Evolutionary conservation across 2,329 filamentous ascomycete species (phyloP).

Genomic region (Nothophoma quercina): DNA sequence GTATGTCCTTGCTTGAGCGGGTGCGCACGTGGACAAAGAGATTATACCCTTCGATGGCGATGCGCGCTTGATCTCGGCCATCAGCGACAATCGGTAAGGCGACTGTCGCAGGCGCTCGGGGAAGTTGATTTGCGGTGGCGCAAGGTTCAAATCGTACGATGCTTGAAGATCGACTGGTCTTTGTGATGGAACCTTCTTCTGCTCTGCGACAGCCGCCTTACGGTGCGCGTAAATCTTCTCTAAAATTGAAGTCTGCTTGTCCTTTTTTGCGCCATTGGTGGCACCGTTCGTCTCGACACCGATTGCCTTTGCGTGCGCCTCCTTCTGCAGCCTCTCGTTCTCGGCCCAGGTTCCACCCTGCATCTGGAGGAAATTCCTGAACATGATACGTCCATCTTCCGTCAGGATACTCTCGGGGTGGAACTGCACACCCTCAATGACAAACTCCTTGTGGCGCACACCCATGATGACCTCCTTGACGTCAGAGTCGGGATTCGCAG

Average conservation of each 20-base stretch:
- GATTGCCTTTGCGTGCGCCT: constrained; percentile 45
- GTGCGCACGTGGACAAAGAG: constrained; percentile 84
- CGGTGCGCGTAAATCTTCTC: constrained; percentile 89
- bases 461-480: constrained; percentile 93
- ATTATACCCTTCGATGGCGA: constrained; percentile 97
- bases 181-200: constrained; percentile 86
- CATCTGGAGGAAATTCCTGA: constrained; percentile 89
- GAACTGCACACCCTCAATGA: constrained; percentile 96
- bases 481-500: constrained; percentile 72
- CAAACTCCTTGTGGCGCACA: constrained; percentile 87
- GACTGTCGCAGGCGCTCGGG: constrained; percentile 80
- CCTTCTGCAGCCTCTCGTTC: constrained; percentile 65
- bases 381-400: constrained; percentile 84
- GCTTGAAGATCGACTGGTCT: constrained; percentile 84
- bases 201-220: constrained; percentile 75
- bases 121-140: constrained; percentile 84
- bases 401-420: constrained; percentile 98
- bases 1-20: constrained; percentile 88
- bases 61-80: constrained; percentile 97
- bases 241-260: constrained; percentile 83
- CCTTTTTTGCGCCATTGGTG: constrained; percentile 39
- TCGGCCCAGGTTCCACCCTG: constrained; percentile 91
- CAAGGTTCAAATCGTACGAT: constrained; percentile 82
- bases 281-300: constrained; percentile 33
- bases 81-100: constrained; percentile 86